Conservation (phyloP, 1,284 basidiomycete species). For the Albatrellus sp. region DNA sequence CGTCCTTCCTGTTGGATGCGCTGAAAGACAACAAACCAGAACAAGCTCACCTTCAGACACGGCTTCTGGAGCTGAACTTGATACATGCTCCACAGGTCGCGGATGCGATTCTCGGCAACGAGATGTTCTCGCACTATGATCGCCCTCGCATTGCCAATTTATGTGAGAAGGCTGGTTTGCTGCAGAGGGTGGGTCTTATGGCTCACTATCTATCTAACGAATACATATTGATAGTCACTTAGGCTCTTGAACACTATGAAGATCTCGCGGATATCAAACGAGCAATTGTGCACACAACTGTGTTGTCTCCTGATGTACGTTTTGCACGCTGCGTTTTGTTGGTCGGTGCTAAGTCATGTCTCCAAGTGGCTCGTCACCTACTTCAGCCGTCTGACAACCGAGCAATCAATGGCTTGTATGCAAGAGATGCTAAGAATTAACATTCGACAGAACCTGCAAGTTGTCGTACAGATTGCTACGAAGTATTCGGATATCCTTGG, state of each 20-base stretch:
- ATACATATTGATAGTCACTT: conserved; percentile 3
- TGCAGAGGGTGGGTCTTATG: conserved; percentile 64
- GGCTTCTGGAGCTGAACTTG: conserved; percentile 96
- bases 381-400: conserved; percentile 96
- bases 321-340: neutral
- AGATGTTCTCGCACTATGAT: conserved; percentile 98
- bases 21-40: conserved; percentile 99
- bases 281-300: conserved; percentile 88
- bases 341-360: conserved; percentile 2
- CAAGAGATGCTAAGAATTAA: conserved; percentile 97
- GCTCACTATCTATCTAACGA: neutral
- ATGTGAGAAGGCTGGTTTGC: conserved; percentile 94
- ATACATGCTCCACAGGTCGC: conserved; percentile 97
- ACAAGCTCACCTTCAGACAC: conserved; percentile 92
- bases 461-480: conserved; percentile 96
- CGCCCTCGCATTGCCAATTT: conserved; percentile 94
- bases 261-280: conserved; percentile 97
- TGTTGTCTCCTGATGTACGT: conserved; percentile 74
- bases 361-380: conserved; percentile 91
- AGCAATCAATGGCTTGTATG: conserved; percentile 93
- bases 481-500: conserved; percentile 99
- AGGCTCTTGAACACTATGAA: conserved; percentile 98
- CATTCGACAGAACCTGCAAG: conserved; percentile 95
- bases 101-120: conserved; percentile 97
- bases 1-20: conserved; percentile 96